Conservation (phyloP, 306 rosid genomes). For the Fragaria iinumae region DNA sequence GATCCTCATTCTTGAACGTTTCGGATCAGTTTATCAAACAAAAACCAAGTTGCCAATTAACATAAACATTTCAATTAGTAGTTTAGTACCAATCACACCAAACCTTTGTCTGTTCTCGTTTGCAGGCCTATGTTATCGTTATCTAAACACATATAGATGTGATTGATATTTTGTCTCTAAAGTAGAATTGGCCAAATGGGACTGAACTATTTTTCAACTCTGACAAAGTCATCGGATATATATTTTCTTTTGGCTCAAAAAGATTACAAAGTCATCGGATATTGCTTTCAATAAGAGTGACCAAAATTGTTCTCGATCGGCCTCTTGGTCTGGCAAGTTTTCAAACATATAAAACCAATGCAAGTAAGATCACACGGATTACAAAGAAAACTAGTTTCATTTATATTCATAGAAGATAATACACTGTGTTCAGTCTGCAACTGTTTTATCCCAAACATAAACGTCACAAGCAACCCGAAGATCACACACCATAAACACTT, state of each 20-base stretch:
- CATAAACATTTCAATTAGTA: neutral
- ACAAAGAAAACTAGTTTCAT: neutral
- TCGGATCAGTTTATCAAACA: neutral
- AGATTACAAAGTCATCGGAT: neutral
- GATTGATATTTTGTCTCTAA: neutral
- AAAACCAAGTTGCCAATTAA: neutral
- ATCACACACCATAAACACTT: constrained; percentile 8
- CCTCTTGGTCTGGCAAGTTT: neutral
- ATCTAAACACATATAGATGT: neutral
- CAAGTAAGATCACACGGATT: neutral
- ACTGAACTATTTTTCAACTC: neutral
- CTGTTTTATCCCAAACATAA: constrained; percentile 8
- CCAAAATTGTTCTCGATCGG: neutral
- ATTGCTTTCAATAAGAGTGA: neutral
- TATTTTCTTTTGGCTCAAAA: neutral
- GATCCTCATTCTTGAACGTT: no score
- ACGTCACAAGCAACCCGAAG: constrained; percentile 7
- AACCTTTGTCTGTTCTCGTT: neutral
- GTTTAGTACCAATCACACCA: neutral
- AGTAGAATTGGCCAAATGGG: neutral
- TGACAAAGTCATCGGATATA: neutral
- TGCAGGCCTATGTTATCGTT: neutral
- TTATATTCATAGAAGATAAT: constrained; percentile 10
- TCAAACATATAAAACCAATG: neutral
- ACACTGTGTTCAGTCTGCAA: constrained; percentile 7